Conservation (phyloP, 176 grass and related monocot species). For the Canna indica region DNA sequence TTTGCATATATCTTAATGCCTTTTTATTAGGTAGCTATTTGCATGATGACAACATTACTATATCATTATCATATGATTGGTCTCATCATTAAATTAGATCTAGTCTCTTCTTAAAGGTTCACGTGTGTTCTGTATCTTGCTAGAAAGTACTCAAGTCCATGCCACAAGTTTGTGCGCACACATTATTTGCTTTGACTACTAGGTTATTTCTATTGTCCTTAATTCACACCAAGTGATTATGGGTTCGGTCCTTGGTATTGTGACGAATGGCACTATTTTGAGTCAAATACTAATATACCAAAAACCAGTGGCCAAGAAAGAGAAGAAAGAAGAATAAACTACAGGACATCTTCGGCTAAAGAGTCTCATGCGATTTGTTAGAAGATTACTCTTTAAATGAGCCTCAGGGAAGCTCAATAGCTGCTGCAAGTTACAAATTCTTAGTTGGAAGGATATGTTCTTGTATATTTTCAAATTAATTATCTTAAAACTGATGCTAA, state of each 20-base stretch:
- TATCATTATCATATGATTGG: background rate
- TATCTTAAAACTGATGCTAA: too few relatives aligned
- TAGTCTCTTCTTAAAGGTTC: too few relatives aligned
- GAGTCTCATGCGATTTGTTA: background rate
- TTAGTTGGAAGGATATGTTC: too few relatives aligned
- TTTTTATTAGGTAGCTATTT: too few relatives aligned
- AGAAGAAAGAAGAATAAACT: conserved; percentile 72
- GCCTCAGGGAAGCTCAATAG: background rate
- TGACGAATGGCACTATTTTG: conserved; percentile 74
- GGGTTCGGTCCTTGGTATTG: conserved; percentile 67
- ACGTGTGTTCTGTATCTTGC: background rate
- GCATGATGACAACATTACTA: too few relatives aligned
- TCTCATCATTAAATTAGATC: background rate
- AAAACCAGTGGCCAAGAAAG: conserved; percentile 47
- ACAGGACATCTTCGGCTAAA: background rate
- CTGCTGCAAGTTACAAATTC: background rate
- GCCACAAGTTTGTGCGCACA: too few relatives aligned
- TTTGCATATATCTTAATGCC: too few relatives aligned
- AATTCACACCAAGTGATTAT: conserved; percentile 63
- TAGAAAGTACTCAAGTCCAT: background rate
- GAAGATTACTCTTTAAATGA: background rate
- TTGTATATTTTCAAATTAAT: too few relatives aligned
- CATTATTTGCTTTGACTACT: conserved; percentile 5
- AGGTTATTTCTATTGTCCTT: conserved; percentile 26
- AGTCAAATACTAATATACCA: conserved; percentile 69